Evolutionary conservation across 345 rosid genomes (phyloP), one percentile per base, ranked within the genome.

Genomic region (Moricandia arvensis): DNA sequence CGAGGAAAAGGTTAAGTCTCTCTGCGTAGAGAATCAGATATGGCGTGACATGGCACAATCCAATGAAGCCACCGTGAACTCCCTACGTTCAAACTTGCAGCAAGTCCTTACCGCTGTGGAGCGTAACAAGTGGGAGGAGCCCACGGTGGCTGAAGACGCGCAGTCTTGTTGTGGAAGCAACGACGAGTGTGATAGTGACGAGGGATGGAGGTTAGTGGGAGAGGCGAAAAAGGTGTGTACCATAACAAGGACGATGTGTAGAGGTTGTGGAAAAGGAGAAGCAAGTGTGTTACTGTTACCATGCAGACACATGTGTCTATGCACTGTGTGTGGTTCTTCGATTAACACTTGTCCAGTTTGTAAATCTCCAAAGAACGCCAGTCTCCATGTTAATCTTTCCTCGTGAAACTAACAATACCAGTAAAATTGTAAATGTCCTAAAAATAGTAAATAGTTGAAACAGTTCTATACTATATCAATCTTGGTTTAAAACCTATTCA

Each of bases 11-110:
- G 85, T 90, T 6, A 90, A 85, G 80, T 84, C 93, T 0, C 43
- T 89, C 1, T 82, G 78, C 66, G 72, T 89, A 7, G 98, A 93
- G 83, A 93, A 89, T 66, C 96, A 93, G 70, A 85, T 90, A 38
- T 93, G 98, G 98, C 83, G 90, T 71, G 94, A 89, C 49, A 69
- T 90, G 73, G 98, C 98, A 7, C 93, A 87, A 73, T 80, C 83
- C 63, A 90, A 89, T 63, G 91, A 93, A 79, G 96, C 93, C 61
- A 81, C 90, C 0, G 94, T 91, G 63, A 93, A 90, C 80, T 86
- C 92, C 24, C 79, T 92, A 4, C 82, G 97, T 6, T 76, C 81
- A 10, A 85, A 88, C 72, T 78, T 92, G 8, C 91, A 92, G 57
- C 87, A 88, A 53, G 86, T 88, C 33, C 87, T 90, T 4, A n/a